These are phyloP conservation scores for Spongospora subterranea DNA, from an alignment of 208 protist genomes.

Conservation along the genomic window DNA sequence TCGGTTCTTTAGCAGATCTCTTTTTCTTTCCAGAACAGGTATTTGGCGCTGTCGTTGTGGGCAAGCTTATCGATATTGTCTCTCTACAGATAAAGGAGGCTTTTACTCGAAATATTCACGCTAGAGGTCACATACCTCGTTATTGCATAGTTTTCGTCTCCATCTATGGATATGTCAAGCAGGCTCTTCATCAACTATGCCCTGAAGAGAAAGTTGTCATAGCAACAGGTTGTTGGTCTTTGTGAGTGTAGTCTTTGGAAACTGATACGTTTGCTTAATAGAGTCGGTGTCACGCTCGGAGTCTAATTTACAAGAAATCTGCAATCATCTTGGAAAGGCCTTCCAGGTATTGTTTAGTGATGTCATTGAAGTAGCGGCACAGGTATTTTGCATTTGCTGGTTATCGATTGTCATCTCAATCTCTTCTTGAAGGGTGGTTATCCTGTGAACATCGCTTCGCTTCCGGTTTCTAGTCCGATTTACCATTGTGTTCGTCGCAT, in stretches of 20 bases:
- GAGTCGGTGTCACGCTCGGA: not conserved
- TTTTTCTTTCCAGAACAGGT: not conserved
- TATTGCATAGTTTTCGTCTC: slow-evolving; percentile 22
- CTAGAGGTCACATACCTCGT: slow-evolving; percentile 16
- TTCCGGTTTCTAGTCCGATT: not conserved
- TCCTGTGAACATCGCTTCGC: not conserved
- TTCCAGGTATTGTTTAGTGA: slow-evolving; percentile 3
- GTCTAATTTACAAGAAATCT: not conserved
- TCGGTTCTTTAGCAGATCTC: not conserved
- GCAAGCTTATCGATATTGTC: not conserved
- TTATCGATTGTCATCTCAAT: not conserved
- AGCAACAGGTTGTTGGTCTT: not conserved
- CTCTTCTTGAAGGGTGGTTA: not conserved
- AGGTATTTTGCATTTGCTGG: not conserved
- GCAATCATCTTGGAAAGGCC: not conserved
- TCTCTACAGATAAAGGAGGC: slow-evolving; percentile 3
- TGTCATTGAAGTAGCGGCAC: not conserved
- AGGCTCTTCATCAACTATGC: not conserved
- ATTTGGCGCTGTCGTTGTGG: not conserved
- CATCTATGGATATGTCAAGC: not conserved
- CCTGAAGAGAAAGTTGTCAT: slow-evolving; percentile 4
- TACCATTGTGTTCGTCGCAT: not conserved
- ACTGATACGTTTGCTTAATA: not conserved
- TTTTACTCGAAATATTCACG: not conserved
- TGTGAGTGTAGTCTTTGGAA: not conserved